phyloP scores from a whole-genome alignment of 345 rosid species.

The Anacardium occidentale region DNA sequence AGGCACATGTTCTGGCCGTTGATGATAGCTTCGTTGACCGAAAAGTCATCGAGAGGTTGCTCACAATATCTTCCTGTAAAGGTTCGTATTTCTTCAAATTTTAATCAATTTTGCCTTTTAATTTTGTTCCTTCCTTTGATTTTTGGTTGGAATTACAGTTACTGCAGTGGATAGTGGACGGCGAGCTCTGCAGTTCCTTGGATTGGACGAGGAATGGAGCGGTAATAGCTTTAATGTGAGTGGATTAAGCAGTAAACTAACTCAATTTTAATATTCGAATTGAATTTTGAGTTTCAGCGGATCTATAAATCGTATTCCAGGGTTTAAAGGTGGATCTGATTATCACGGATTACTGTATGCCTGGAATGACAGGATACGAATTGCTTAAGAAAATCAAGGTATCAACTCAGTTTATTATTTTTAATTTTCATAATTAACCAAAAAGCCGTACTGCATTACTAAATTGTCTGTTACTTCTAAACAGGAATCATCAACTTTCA shows the following conservation, averaged over 20 bases:
- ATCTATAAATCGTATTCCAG: conserved; percentile 32
- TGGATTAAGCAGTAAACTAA: background rate
- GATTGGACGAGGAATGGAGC: conserved; percentile 62
- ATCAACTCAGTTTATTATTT: background rate
- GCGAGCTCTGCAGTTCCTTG: conserved; percentile 80
- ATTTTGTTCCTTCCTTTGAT: background rate
- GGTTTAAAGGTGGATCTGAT: conserved; percentile 82
- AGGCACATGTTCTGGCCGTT: conserved; percentile 86
- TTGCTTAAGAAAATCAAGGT: conserved; percentile 95
- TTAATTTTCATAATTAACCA: background rate
- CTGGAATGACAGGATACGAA: conserved; percentile 98
- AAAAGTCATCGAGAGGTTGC: conserved; percentile 80
- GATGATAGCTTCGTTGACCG: conserved; percentile 91
- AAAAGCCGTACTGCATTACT: too few species aligned
- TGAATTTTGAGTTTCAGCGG: background rate
- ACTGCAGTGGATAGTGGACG: conserved; percentile 90
- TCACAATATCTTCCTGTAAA: conserved; percentile 72
- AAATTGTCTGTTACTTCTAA: background rate
- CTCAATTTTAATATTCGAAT: background rate
- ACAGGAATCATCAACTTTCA: conserved; percentile 75
- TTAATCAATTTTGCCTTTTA: background rate
- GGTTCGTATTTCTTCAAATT: conserved; percentile 36
- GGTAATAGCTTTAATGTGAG: conserved; percentile 46
- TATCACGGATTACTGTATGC: conserved; percentile 97
- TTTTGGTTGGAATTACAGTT: conserved; percentile 40